Conservation (phyloP, 805 yeast species). For the Metschnikowia proteae region DNA sequence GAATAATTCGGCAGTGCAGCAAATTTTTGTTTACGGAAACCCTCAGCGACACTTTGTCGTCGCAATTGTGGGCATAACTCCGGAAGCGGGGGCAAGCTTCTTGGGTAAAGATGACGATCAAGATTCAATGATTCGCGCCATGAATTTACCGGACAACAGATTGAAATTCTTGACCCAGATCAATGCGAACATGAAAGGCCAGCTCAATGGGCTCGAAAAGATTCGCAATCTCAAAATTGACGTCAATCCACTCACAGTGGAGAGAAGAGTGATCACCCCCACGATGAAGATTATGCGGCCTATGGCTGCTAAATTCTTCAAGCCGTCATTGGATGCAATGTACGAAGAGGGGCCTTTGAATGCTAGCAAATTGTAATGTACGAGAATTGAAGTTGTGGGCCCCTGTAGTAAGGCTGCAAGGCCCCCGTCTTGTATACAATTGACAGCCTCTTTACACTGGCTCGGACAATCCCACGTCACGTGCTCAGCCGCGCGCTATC, state of each 20-base stretch:
- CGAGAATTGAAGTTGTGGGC: background rate
- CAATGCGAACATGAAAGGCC: constrained; percentile 29
- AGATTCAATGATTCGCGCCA: constrained; percentile 22
- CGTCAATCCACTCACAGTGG: constrained; percentile 56
- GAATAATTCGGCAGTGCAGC: constrained; percentile 7
- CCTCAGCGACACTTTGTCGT: constrained; percentile 7
- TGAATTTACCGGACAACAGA: constrained; percentile 26
- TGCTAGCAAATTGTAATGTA: background rate
- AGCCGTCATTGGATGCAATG: background rate
- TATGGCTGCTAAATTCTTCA: constrained; percentile 25
- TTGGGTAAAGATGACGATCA: background rate
- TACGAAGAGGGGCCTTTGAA: constrained; percentile 17
- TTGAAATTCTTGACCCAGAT: constrained; percentile 30
- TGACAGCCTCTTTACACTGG: background rate
- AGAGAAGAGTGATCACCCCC: constrained; percentile 62
- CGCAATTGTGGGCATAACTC: constrained; percentile 23
- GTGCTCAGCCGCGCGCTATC: constrained; percentile 4
- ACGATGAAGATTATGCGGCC: constrained; percentile 51
- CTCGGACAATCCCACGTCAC: background rate
- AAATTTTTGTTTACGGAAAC: constrained; percentile 14
- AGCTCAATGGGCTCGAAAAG: constrained; percentile 59
- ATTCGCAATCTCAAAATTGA: constrained; percentile 49
- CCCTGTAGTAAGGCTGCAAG: background rate
- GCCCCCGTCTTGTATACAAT: background rate
- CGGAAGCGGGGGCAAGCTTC: constrained; percentile 17